These are phyloP conservation scores for Zopfochytrium polystomum DNA, from an alignment of 371 early-diverging fungal species.

Conservation along the genomic window DNA sequence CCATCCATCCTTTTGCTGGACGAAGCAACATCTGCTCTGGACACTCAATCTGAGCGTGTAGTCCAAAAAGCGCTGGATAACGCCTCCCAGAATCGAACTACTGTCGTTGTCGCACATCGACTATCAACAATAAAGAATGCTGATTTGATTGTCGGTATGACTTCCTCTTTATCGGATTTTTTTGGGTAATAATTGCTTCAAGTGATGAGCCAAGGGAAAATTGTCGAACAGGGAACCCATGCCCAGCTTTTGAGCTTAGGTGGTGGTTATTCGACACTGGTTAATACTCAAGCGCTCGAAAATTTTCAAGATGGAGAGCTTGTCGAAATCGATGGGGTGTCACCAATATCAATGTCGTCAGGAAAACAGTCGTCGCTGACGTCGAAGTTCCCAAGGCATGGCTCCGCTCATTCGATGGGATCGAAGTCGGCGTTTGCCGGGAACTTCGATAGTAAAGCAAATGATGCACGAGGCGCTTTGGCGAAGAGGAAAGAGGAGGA, in stretches of 20 bases:
- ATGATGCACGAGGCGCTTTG: too few relatives aligned
- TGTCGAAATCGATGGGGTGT: too few relatives aligned
- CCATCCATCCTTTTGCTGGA: slow-evolving; percentile 87
- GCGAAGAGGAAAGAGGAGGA: slow-evolving; percentile 18
- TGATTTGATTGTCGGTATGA: slow-evolving; percentile 62
- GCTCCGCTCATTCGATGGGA: too few relatives aligned
- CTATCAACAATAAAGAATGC: slow-evolving; percentile 72
- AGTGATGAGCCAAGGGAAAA: slow-evolving; percentile 64
- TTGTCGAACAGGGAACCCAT: slow-evolving; percentile 86
- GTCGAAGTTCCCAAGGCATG: too few relatives aligned
- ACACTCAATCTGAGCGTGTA: slow-evolving; percentile 72
- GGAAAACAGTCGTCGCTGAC: too few relatives aligned
- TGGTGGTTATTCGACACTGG: slow-evolving; percentile 31
- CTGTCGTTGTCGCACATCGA: slow-evolving; percentile 92
- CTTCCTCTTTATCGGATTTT: not conserved
- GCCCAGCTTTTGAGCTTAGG: slow-evolving; percentile 57
- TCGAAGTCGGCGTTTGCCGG: too few relatives aligned
- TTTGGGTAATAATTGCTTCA: too few relatives aligned
- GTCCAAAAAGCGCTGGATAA: slow-evolving; percentile 77
- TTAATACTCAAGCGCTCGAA: slow-evolving; percentile 29
- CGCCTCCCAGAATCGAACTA: slow-evolving; percentile 75
- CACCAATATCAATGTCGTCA: too few relatives aligned
- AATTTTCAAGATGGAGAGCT: too few relatives aligned
- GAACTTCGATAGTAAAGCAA: too few relatives aligned
- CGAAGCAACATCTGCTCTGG: slow-evolving; percentile 93